A percentile compares a stretch with the other conserved stretches of the same genome.
These are phyloP conservation scores for Alternaria sp. DNA, from an alignment of 2,329 filamentous ascomycete species.

Conservation along the genomic window DNA sequence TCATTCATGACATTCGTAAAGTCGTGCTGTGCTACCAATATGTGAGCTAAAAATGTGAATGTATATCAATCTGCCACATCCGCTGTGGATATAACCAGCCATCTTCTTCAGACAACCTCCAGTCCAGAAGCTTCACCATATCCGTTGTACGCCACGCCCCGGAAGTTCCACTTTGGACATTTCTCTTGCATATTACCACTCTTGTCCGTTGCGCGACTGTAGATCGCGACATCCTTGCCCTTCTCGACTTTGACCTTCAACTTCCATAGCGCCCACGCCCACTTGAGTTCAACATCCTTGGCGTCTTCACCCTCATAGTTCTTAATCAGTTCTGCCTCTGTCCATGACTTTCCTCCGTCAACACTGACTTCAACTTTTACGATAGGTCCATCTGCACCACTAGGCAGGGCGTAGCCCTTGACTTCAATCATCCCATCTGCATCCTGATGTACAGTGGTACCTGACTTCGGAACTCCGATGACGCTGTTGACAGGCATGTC, in stretches of 20 bases:
- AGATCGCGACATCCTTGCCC: slow-evolving; percentile 55
- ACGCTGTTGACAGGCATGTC: slow-evolving; percentile 67
- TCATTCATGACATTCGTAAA: background rate
- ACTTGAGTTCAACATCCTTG: slow-evolving; percentile 52
- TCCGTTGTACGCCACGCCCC: slow-evolving; percentile 68
- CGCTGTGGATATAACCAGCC: background rate
- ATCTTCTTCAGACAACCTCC: slow-evolving; percentile 48
- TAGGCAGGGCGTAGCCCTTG: slow-evolving; percentile 65
- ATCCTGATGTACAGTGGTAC: slow-evolving; percentile 53
- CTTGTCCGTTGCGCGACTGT: slow-evolving; percentile 63
- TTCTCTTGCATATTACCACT: slow-evolving; percentile 61
- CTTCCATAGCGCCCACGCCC: slow-evolving; percentile 67
- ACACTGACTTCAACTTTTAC: slow-evolving; percentile 62
- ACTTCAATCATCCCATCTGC: slow-evolving; percentile 57
- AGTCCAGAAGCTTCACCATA: slow-evolving; percentile 64
- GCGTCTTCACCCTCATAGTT: slow-evolving; percentile 23
- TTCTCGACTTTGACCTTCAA: slow-evolving; percentile 53
- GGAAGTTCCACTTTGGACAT: slow-evolving; percentile 64
- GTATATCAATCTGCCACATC: too few species aligned
- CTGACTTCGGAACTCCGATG: slow-evolving; percentile 58
- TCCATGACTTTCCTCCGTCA: slow-evolving; percentile 61
- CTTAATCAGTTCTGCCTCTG: slow-evolving; percentile 54
- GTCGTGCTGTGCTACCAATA: background rate
- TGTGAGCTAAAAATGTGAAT: background rate
- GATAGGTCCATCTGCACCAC: slow-evolving; percentile 62